A percentile compares a stretch with the other conserved stretches of the same genome.
These are phyloP conservation scores for Grosmannia penicillata DNA, from an alignment of 2,329 filamentous ascomycete species.

Conservation along the genomic window DNA sequence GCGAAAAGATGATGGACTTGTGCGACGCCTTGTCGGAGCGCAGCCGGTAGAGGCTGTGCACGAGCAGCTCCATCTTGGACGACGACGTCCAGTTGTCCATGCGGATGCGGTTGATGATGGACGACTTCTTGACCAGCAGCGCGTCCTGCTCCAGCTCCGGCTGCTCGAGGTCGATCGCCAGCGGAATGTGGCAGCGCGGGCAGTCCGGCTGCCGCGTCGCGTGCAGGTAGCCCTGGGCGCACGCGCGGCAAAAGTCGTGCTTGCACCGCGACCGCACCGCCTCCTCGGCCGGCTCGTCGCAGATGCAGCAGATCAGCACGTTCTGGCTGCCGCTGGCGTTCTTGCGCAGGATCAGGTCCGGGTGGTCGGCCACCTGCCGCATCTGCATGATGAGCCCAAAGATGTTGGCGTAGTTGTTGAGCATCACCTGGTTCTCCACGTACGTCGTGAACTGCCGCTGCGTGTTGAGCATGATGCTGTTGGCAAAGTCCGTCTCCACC, in stretches of 20 bases:
- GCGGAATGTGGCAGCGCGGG: constrained; percentile 77
- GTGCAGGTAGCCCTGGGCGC: constrained; percentile 65
- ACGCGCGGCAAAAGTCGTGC: constrained; percentile 80
- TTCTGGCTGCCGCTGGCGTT: constrained; percentile 77
- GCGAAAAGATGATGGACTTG: constrained; percentile 95
- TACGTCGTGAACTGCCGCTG: constrained; percentile 89
- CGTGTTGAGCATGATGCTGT: constrained; percentile 87
- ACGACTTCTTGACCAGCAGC: constrained; percentile 75
- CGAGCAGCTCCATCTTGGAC: constrained; percentile 92
- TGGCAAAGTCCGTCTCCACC: constrained; percentile 88
- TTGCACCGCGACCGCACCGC: constrained; percentile 83
- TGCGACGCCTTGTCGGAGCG: constrained; percentile 84
- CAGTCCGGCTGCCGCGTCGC: constrained; percentile 70
- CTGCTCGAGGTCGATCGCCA: constrained; percentile 87
- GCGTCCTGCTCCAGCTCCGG: constrained; percentile 91
- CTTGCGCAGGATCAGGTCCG: constrained; percentile 85
- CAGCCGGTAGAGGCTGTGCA: constrained; percentile 85
- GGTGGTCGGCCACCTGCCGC: constrained; percentile 94
- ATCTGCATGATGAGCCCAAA: constrained; percentile 99
- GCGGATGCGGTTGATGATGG: constrained; percentile 96
- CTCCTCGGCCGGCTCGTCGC: constrained; percentile 91
- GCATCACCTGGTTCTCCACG: constrained; percentile 80
- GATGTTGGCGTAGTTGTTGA: constrained; percentile 98
- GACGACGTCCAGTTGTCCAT: constrained; percentile 99
- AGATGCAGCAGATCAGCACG: constrained; percentile 81